Conservation (phyloP, 2,329 filamentous ascomycete species). For the Thelonectria rubi region DNA sequence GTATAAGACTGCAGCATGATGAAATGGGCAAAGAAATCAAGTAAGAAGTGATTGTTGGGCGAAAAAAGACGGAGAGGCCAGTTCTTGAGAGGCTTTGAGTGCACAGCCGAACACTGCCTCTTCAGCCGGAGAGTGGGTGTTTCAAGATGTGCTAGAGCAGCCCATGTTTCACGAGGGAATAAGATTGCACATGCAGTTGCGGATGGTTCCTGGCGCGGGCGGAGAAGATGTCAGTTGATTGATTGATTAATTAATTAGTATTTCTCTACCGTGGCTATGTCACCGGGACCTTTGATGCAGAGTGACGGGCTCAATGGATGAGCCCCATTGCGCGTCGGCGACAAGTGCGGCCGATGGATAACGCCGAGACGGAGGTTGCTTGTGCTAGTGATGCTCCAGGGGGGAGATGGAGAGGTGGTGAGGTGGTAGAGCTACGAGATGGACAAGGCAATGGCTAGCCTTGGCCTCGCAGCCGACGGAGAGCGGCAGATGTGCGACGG, state of each 20-base stretch:
- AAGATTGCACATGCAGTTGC: not conserved
- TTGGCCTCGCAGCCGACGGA: no score
- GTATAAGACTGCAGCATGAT: conserved; percentile 38
- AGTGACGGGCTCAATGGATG: not conserved
- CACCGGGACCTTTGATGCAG: not conserved
- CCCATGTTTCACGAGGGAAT: not conserved
- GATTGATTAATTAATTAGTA: not conserved
- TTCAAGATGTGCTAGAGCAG: not conserved
- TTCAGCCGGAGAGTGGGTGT: not conserved
- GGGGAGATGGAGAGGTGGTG: no score
- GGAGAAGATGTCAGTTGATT: no score
- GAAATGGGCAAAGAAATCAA: not conserved
- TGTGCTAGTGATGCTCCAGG: no score
- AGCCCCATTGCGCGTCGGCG: not conserved
- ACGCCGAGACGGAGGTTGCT: not conserved
- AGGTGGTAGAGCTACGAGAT: no score
- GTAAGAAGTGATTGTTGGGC: no score
- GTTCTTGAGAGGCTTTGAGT: not conserved
- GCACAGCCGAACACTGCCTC: not conserved
- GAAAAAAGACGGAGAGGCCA: not conserved
- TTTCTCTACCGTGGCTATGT: not conserved
- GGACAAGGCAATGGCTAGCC: no score
- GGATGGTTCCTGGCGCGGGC: no score
- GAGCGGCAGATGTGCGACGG: no score
- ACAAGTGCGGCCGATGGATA: not conserved